phyloP scores from a whole-genome alignment of 2,329 filamentous ascomycete species.

The Cytospora piceicola region DNA sequence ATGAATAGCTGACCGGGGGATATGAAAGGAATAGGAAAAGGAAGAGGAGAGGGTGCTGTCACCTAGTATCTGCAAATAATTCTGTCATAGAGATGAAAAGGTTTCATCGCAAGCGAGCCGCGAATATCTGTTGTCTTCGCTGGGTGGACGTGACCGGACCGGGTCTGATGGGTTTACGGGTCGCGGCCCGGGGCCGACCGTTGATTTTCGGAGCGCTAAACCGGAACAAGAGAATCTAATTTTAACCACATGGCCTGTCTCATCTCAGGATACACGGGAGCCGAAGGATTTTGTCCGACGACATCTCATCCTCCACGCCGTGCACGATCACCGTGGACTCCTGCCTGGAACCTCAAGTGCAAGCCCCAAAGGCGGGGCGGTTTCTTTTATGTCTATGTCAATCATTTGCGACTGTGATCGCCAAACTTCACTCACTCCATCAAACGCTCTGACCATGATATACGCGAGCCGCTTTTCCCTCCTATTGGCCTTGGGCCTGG shows the following conservation, averaged over 20 bases:
- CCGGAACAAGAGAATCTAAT: background rate
- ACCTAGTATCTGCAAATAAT: no score
- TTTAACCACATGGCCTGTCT: background rate
- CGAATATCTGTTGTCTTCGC: background rate
- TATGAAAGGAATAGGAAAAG: no score
- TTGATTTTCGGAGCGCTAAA: background rate
- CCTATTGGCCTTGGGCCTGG: constrained; percentile 13
- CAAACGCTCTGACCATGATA: constrained; percentile 10
- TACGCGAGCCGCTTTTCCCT: background rate
- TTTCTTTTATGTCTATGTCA: background rate
- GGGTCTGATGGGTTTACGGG: background rate
- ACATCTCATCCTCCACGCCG: background rate
- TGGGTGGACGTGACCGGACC: background rate
- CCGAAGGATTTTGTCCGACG: background rate
- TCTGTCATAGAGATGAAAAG: no score
- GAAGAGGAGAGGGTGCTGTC: no score
- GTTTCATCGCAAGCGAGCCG: no score
- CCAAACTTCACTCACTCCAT: background rate
- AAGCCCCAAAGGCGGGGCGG: constrained; percentile 1
- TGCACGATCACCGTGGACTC: background rate
- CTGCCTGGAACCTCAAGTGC: background rate
- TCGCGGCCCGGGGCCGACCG: background rate
- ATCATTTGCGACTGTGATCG: background rate
- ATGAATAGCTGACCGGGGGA: no score
- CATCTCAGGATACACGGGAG: background rate